phyloP scores from a whole-genome alignment of 371 early-diverging fungal genomes.

The Syncephalastrum sp. region DNA sequence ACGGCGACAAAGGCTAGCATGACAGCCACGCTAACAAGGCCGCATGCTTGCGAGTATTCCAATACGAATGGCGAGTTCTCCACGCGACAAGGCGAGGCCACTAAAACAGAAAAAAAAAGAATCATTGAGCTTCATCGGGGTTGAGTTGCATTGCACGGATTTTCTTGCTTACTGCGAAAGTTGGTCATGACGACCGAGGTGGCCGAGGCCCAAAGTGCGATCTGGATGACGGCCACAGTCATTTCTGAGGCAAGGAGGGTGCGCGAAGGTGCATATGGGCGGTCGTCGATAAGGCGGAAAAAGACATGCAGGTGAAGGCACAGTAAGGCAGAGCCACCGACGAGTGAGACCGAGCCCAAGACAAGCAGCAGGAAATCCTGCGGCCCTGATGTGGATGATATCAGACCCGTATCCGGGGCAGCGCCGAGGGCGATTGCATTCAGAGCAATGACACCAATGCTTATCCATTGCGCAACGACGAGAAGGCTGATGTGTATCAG shows the following conservation, averaged over 20 bases:
- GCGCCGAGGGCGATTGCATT: constrained; percentile 21
- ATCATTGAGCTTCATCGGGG: neutral
- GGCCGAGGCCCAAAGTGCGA: constrained; percentile 27
- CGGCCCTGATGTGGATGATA: constrained; percentile 16
- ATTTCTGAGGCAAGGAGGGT: constrained; percentile 16
- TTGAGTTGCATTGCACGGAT: neutral
- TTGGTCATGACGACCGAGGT: constrained; percentile 17
- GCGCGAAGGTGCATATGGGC: constrained; percentile 10
- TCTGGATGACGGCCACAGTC: constrained; percentile 16
- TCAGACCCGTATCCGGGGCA: constrained; percentile 9
- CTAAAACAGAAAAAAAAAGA: constrained; percentile 1
- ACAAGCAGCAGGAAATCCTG: constrained; percentile 28
- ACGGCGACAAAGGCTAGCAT: constrained; percentile 16
- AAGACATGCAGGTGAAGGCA: constrained; percentile 21
- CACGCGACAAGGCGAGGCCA: constrained; percentile 16
- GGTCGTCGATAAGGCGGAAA: constrained; percentile 10
- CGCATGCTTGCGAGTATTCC: constrained; percentile 13
- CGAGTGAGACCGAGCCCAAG: constrained; percentile 23
- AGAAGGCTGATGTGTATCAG: constrained; percentile 23
- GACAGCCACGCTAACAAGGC: constrained; percentile 10
- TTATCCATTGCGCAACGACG: constrained; percentile 32
- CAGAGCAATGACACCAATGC: constrained; percentile 27
- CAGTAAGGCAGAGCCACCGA: constrained; percentile 21
- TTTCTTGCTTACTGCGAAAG: constrained; percentile 17
- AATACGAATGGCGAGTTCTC: constrained; percentile 7